Base-by-base conservation (phyloP, 768 basidiomycete genomes). In the Lactarius tabidus region DNA sequence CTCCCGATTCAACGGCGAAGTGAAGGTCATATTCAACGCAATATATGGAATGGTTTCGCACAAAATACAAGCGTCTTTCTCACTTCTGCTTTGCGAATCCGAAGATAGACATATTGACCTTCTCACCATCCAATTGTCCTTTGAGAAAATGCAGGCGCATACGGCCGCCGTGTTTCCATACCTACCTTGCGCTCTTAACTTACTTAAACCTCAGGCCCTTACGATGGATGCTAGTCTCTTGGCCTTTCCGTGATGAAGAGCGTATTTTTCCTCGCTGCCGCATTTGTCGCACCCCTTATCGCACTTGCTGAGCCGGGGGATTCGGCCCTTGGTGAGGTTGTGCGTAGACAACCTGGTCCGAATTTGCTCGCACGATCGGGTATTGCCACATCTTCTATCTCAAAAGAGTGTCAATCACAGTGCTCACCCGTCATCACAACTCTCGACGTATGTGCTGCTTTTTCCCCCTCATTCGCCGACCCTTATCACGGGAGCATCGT, bases 381-480 rank as follows among this genome's bases (percentile, higher is more conserved):
- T 23, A 48, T 57, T 10, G 26, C 57, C 45, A 29, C 48, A 2
- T 43, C 56, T 5, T 38, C 29, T 12, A 35, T 66, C 60, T 29
- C 48, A 18, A 4, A 18, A 26, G 29, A 15, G 48, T 66, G 60
- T 23, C 65, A 53, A 39, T 14, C 65, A 7, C 3, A 6, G 12
- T 62, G 65, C 60, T 52, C 65, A 1, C 3, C 31, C 55, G 17
- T 66, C 31, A 41, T 62, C 20, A 17, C 52, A 15, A 66, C 28
- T 15, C 60, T 62, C 28, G 48, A 52, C 17, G 56, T 65, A 8
- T 17, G 55, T 51, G 8, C 56, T 23, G 5, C 12, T 26, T 36
- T 26, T n/a, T 33, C 20, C 20, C 18, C 28, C 33, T 9, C 5
- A 29, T 7, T 28, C 8, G 33, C 4, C 48, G 14, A 28, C 23